These are phyloP conservation scores for Fusarium domesticum DNA, from an alignment of 2,329 filamentous ascomycete genomes.

Conservation along the genomic window DNA sequence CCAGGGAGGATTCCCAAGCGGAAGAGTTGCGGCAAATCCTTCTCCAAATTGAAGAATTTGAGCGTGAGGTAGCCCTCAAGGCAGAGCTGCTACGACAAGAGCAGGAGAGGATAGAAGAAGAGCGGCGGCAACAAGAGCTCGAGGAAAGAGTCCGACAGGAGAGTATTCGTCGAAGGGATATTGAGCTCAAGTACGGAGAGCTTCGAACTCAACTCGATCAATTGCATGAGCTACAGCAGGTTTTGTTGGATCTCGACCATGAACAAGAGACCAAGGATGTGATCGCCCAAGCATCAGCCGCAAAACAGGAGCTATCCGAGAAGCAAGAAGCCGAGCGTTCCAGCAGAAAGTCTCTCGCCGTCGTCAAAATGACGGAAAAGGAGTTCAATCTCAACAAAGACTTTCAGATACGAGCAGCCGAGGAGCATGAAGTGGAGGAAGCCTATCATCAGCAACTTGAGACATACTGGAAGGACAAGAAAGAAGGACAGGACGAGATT, in stretches of 20 bases:
- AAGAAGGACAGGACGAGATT: conserved; percentile 32
- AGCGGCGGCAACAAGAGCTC: conserved; percentile 37
- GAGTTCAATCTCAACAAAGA: conserved; percentile 40
- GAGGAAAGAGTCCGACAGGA: conserved; percentile 41
- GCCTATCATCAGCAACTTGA: conserved; percentile 41
- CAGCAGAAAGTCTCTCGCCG: conserved; percentile 26
- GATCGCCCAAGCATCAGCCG: conserved; percentile 18
- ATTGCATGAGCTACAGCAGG: conserved; percentile 44
- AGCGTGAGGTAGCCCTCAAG: conserved; percentile 44
- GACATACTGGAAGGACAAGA: conserved; percentile 38
- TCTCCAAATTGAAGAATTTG: conserved; percentile 46
- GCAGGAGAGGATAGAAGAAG: conserved; percentile 36
- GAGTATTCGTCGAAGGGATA: conserved; percentile 37
- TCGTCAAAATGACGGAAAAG: conserved; percentile 32
- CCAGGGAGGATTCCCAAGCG: conserved; percentile 35
- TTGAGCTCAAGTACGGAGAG: conserved; percentile 39
- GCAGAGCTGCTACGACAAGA: conserved; percentile 40
- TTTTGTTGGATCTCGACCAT: conserved; percentile 38
- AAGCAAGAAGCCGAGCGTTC: conserved; percentile 35
- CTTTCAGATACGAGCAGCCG: conserved; percentile 38
- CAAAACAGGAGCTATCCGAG: conserved; percentile 31
- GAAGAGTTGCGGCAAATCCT: conserved; percentile 40
- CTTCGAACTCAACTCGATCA: conserved; percentile 36
- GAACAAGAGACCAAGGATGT: conserved; percentile 34
- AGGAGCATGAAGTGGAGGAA: conserved; percentile 44